Base-by-base conservation (phyloP, 805 yeast species). In the Candida ipomoeae region DNA sequence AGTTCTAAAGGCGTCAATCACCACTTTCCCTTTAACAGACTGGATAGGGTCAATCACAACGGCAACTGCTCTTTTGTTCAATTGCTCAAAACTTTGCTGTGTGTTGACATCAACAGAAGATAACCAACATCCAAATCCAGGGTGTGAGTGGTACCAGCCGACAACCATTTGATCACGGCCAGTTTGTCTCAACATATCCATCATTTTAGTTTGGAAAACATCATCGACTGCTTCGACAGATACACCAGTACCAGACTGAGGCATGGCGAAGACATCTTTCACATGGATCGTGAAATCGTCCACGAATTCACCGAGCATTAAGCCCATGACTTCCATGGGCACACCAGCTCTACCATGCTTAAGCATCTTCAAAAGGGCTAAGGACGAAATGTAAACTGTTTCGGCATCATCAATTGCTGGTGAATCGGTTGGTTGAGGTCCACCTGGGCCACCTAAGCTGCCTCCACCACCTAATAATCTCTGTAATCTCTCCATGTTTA, bases 121-220 rank as follows among this genome's bases (percentile, higher is more conserved):
- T 60, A 94, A 78, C 99, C 99, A 94, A 75, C 99, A 94, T n/a
- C 99, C 99, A 67, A 92, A 94, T 15, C 99, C 99, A 4, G 99
- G 99, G 71, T 94, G 99, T 13, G 98, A 91, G 67, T 94, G 99
- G 74, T 94, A 94, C 99, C 99, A 94, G 33, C 99, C 99, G 45
- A 94, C 99, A 48, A 94, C 99, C 89, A 89, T 90, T 68, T 94
- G 96, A 70, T 91, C 97, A 69, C 99, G 81, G n/a, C 99, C 99
- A 0, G 99, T 94, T 69, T 94, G 99, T 71, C 87, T 84, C 64
- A 94, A 79, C 99, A 94, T 94, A 65, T 94, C 99, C 99, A 94
- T 94, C 99, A 94, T 95, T 66, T 85, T 88, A 3, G 98, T 91
- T 69, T 94, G 99, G 74, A 94, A 94, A 46, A 95, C 98, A 67